phyloP scores from a whole-genome alignment of 2,329 filamentous ascomycete genomes.

The Aspergillus awamori region DNA sequence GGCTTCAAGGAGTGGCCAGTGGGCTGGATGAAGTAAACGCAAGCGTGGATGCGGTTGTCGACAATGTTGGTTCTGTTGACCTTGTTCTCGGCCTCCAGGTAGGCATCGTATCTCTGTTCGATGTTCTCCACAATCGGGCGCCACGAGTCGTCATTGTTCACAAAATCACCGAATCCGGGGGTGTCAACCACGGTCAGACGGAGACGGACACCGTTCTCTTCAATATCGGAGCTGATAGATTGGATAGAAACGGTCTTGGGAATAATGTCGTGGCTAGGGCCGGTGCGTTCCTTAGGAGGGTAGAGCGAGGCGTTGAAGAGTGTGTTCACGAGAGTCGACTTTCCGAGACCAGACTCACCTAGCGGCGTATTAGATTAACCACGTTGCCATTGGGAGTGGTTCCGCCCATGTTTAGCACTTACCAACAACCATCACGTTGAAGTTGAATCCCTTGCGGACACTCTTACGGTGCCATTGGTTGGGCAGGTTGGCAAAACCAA shows the following conservation, averaged over 20 bases:
- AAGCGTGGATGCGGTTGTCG: constrained; percentile 97
- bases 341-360: constrained; percentile 99
- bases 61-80: constrained; percentile 99
- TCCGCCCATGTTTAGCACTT: constrained; percentile 48
- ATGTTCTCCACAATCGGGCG: constrained; percentile 99
- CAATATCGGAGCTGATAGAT: constrained; percentile 93
- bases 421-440: constrained; percentile 99
- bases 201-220: constrained; percentile 96
- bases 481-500: constrained; percentile 96
- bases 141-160: constrained; percentile 99
- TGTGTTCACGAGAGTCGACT: constrained; percentile 98
- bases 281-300: constrained; percentile 97
- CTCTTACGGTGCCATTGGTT: constrained; percentile 99
- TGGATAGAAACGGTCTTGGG: constrained; percentile 97
- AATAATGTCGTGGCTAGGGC: constrained; percentile 94
- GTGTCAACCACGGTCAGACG: constrained; percentile 97
- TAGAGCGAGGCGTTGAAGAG: constrained; percentile 99
- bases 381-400: neutral
- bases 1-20: constrained; percentile 98
- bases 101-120: constrained; percentile 97
- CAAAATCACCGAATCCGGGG: constrained; percentile 97
- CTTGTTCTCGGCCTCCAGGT: constrained; percentile 99
- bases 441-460: constrained; percentile 99
- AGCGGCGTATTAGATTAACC: constrained; percentile 10
- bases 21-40: constrained; percentile 99